phyloP scores from a whole-genome alignment of 2,329 filamentous ascomycete species.

The Gaeumannomyces sp. region DNA sequence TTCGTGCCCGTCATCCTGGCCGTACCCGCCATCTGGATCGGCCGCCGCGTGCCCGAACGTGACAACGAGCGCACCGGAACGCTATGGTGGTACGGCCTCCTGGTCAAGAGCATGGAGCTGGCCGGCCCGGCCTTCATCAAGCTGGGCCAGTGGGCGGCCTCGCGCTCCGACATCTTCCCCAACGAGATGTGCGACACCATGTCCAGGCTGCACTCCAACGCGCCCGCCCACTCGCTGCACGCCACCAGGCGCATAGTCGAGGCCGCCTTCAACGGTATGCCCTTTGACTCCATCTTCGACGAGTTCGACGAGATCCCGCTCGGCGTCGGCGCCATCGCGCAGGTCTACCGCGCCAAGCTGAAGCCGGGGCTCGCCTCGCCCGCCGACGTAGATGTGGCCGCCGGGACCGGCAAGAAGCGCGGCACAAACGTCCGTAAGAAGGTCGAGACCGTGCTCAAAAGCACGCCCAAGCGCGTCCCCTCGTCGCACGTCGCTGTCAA shows the following conservation, averaged over 20 bases:
- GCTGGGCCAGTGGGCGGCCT: constrained; percentile 97
- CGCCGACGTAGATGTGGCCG: constrained; percentile 48
- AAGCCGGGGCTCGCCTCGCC: constrained; percentile 69
- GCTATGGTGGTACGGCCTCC: constrained; percentile 88
- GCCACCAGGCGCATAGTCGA: constrained; percentile 74
- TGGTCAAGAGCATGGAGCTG: constrained; percentile 84
- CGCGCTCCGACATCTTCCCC: constrained; percentile 92
- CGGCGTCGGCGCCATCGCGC: constrained; percentile 92
- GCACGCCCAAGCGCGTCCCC: constrained; percentile 74
- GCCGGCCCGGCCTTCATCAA: constrained; percentile 97
- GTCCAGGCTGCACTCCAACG: constrained; percentile 92
- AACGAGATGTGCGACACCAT: constrained; percentile 86
- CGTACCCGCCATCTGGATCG: constrained; percentile 77
- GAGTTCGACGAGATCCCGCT: constrained; percentile 88
- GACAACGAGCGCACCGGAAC: constrained; percentile 76
- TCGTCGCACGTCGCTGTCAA: constrained; percentile 94
- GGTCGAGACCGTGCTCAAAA: constrained; percentile 82
- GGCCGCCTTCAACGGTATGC: constrained; percentile 71
- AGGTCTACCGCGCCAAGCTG: constrained; percentile 93
- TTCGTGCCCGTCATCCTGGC: constrained; percentile 85
- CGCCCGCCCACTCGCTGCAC: constrained; percentile 80
- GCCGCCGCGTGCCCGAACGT: constrained; percentile 52
- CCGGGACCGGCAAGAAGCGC: constrained; percentile 13
- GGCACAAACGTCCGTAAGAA: constrained; percentile 66
- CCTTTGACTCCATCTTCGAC: constrained; percentile 89